These are phyloP conservation scores for Lachancea cidri DNA, from an alignment of 805 yeast species.

Conservation along the genomic window DNA sequence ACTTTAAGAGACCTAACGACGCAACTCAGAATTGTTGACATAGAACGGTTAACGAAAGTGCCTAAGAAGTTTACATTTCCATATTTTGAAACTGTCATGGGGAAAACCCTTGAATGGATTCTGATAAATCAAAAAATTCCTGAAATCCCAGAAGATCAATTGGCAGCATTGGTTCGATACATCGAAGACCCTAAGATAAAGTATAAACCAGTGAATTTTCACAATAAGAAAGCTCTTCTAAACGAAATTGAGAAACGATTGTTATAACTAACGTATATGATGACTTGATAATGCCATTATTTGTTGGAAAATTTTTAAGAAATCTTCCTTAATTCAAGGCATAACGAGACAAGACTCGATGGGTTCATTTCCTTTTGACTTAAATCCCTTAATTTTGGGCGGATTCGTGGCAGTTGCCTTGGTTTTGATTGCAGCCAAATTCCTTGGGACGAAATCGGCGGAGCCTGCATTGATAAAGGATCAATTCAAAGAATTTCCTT, in stretches of 20 bases:
- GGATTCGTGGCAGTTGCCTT: conserved; percentile 15
- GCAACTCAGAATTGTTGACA: conserved; percentile 54
- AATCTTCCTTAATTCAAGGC: not conserved
- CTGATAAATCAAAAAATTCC: conserved; percentile 5
- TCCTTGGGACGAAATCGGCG: conserved; percentile 32
- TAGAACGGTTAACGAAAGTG: conserved; percentile 67
- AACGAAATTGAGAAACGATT: conserved; percentile 7
- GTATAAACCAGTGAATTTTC: conserved; percentile 15
- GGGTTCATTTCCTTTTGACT: not conserved
- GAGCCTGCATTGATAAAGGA: conserved; percentile 58
- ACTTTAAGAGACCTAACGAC: conserved; percentile 57
- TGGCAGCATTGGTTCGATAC: conserved; percentile 12
- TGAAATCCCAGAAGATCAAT: conserved; percentile 6
- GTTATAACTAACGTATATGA: no score
- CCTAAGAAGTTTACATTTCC: conserved; percentile 78
- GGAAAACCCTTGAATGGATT: conserved; percentile 20
- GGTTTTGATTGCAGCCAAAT: conserved; percentile 13
- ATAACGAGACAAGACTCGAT: not conserved
- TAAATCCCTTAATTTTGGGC: conserved; percentile 4
- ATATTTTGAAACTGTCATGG: conserved; percentile 57
- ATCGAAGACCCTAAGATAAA: conserved; percentile 14
- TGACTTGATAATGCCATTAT: no score
- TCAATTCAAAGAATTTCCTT: conserved; percentile 71
- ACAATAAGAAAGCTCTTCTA: conserved; percentile 14
- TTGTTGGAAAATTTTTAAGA: not conserved